Percentiles rank a stretch among this genome's conserved stretches.
Conservation (phyloP, 2,329 filamentous ascomycete genomes). For the Cylindrodendrum hubeiense region DNA sequence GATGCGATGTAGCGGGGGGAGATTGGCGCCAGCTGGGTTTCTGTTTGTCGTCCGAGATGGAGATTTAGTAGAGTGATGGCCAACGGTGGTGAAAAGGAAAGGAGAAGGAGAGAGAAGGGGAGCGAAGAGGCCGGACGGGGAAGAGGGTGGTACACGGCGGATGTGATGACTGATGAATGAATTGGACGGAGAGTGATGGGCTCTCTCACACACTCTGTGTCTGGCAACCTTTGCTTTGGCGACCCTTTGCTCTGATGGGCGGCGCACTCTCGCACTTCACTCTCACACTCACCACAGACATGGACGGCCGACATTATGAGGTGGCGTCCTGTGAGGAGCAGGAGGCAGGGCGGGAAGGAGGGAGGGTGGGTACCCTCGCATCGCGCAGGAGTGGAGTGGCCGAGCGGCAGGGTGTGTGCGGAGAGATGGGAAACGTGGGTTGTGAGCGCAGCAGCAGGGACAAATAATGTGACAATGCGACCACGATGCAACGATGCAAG, state of each 20-base stretch:
- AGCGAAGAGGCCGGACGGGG: neutral
- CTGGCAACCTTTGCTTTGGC: constrained; percentile 2
- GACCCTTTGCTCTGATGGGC: neutral
- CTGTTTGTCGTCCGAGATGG: constrained; percentile 17
- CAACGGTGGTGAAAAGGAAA: neutral
- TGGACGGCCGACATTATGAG: constrained; percentile 13
- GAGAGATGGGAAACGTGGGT: constrained; percentile 19
- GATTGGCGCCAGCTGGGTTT: constrained; percentile 12
- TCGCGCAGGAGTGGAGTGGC: neutral
- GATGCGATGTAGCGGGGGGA: constrained; percentile 20
- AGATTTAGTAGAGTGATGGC: constrained; percentile 11
- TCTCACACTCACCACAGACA: constrained; percentile 1
- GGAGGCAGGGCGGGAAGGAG: constrained; percentile 14
- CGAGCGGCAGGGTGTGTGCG: neutral
- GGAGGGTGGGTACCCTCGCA: constrained; percentile 1
- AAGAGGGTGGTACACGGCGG: constrained; percentile 6
- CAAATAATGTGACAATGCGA: constrained; percentile 23
- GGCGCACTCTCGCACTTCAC: neutral
- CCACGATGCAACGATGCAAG: constrained; percentile 21
- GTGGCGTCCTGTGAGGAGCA: constrained; percentile 22
- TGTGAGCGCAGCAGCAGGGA: constrained; percentile 17
- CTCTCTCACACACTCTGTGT: constrained; percentile 12
- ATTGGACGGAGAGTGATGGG: constrained; percentile 27
- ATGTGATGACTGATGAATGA: constrained; percentile 33
- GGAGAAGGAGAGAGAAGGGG: neutral